Conservation (phyloP, 1,284 basidiomycete species). For the Moesziomyces sp. region DNA sequence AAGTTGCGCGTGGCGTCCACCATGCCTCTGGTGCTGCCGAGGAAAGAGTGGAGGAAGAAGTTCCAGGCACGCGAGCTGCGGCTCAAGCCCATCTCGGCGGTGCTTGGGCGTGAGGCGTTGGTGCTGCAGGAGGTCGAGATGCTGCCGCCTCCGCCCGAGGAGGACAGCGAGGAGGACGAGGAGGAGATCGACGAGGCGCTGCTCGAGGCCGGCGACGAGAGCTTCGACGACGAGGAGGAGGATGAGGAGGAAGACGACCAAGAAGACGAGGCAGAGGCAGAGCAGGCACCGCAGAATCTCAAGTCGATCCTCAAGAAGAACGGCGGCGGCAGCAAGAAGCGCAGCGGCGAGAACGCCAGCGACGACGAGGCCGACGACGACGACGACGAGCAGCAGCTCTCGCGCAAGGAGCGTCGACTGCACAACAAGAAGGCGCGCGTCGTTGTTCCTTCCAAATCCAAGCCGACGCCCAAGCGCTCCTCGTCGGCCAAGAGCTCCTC, state of each 20-base stretch:
- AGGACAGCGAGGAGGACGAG: slow-evolving; percentile 53
- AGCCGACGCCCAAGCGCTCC: slow-evolving; percentile 24
- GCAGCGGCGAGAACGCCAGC: neutral
- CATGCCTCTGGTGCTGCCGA: slow-evolving; percentile 32
- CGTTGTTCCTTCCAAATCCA: slow-evolving; percentile 35
- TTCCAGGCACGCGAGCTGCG: slow-evolving; percentile 54
- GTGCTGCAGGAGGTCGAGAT: slow-evolving; percentile 43
- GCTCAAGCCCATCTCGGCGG: slow-evolving; percentile 41
- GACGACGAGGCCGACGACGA: slow-evolving; percentile 22
- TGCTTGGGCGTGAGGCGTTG: slow-evolving; percentile 46
- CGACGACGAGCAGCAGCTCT: slow-evolving; percentile 26
- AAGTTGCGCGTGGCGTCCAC: slow-evolving; percentile 25
- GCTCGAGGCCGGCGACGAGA: slow-evolving; percentile 38
- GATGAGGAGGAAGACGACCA: slow-evolving; percentile 29
- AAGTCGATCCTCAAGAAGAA: slow-evolving; percentile 53
- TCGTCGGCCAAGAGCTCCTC: slow-evolving; percentile 12
- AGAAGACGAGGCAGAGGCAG: slow-evolving; percentile 19
- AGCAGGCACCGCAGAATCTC: slow-evolving; percentile 27
- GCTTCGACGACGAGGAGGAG: slow-evolving; percentile 28
- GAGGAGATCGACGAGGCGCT: slow-evolving; percentile 51
- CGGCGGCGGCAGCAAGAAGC: slow-evolving; percentile 24
- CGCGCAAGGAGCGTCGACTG: slow-evolving; percentile 38
- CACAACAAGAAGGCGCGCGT: slow-evolving; percentile 49
- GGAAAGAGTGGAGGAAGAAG: slow-evolving; percentile 55
- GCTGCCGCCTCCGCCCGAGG: slow-evolving; percentile 46